phyloP scores from a whole-genome alignment of 2,329 filamentous ascomycete species.

The Botryotinia calthae region DNA sequence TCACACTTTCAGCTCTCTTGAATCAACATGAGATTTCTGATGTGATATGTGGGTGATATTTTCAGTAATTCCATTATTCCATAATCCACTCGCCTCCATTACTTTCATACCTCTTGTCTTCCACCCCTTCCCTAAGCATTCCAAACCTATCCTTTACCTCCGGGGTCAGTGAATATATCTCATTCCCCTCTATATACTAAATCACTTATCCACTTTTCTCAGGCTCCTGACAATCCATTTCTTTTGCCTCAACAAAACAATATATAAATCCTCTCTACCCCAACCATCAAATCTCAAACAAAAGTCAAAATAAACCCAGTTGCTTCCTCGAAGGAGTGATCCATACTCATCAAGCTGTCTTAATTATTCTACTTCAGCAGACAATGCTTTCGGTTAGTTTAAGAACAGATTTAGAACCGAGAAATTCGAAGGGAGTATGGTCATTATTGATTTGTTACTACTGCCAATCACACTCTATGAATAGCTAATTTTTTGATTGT shows the following conservation, averaged over 20 bases:
- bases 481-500: accelerated
- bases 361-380: accelerated
- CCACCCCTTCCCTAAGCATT: neutral
- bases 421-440: neutral
- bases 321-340: neutral
- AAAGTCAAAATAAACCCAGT: neutral
- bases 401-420: accelerated
- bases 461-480: neutral
- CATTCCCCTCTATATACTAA: too few species aligned
- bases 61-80: too few species aligned
- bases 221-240: accelerated
- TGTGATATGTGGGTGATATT: too few species aligned
- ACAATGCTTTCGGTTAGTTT: accelerated
- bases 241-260: accelerated
- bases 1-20: neutral
- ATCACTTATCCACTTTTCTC: neutral
- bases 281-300: neutral
- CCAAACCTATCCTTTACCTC: neutral
- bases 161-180: neutral
- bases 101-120: neutral
- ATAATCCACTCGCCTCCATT: neutral
- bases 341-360: accelerated
- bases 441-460: neutral
- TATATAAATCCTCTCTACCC: neutral
- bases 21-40: too few species aligned